A percentile compares a stretch with the other conserved stretches of the same genome.
These are phyloP conservation scores for Aspergillus neotritici DNA, from an alignment of 2,329 filamentous ascomycete species.

Conservation along the genomic window DNA sequence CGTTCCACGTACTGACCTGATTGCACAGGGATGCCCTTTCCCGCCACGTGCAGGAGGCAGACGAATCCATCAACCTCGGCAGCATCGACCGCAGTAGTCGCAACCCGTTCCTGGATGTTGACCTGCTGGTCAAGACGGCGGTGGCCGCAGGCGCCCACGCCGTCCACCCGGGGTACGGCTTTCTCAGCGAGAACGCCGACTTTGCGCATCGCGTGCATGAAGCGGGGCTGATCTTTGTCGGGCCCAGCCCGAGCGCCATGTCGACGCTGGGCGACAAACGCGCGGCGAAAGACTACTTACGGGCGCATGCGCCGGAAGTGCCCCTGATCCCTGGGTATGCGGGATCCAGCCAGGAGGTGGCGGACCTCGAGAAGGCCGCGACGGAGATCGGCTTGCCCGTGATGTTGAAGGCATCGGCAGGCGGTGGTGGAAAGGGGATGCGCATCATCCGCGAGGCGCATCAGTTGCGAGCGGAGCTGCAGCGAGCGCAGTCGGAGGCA, in stretches of 20 bases:
- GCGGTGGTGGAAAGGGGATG: slow-evolving; percentile 45
- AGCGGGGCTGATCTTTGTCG: slow-evolving; percentile 31
- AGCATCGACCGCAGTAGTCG: slow-evolving; percentile 13
- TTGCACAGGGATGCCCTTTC: slow-evolving; percentile 22
- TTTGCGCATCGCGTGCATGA: slow-evolving; percentile 25
- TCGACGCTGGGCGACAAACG: slow-evolving; percentile 30
- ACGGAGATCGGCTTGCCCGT: slow-evolving; percentile 32
- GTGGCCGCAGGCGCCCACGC: slow-evolving; percentile 20
- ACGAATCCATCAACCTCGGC: slow-evolving; percentile 27
- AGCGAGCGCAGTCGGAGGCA: slow-evolving; percentile 36
- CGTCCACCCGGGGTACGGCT: slow-evolving; percentile 34
- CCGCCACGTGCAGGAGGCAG: slow-evolving; percentile 26
- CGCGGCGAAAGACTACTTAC: slow-evolving; percentile 21
- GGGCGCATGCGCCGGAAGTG: slow-evolving; percentile 21
- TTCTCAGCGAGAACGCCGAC: slow-evolving; percentile 29
- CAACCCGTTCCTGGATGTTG: slow-evolving; percentile 18
- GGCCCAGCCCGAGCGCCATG: slow-evolving; percentile 27
- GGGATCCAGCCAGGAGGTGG: slow-evolving; percentile 18
- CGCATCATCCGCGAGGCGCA: slow-evolving; percentile 28
- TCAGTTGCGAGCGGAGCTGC: slow-evolving; percentile 29
- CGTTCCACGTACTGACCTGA: too few species aligned
- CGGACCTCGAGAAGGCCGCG: slow-evolving; percentile 17
- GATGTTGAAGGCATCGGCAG: slow-evolving; percentile 47
- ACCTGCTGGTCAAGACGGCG: slow-evolving; percentile 24
- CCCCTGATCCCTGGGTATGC: slow-evolving; percentile 25